Base-by-base conservation (phyloP, 495 filamentous ascomycete genomes). In the Entonaema liquescens region DNA sequence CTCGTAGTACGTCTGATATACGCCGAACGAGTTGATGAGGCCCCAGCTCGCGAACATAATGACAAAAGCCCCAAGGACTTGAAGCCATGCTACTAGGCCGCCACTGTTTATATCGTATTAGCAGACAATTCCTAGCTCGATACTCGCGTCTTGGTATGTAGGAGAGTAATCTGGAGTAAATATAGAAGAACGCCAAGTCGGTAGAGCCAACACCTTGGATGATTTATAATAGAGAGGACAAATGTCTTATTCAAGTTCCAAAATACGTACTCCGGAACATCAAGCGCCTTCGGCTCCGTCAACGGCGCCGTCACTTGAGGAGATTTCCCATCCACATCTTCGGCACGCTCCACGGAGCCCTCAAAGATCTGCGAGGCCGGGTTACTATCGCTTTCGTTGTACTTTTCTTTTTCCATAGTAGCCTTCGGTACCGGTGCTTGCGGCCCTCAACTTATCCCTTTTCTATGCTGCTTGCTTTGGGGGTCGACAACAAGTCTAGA, bases 1-100 rank as follows among this genome's bases (percentile, higher is more conserved):
- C 59, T 83, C 80, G 73, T 87, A 88, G 72, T 81, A 86, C 3
- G 83, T 82, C 63, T 87, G 85, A 68, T 79, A 88, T 12, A 83
- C 83, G 23, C 85, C 84, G 44, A 85, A 86, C 29, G 82, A 79
- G 77, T 84, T 85, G 70, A 85, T 74, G 11, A 85, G 65, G 0
- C 83, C 83, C 81, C 81, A 85, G 15, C 77, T 82, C 60, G 73
- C 71, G 36, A 80, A 73, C 33, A 83, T 76, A 56, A 85, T 63
- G n/a, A 78, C 74, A 21, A 76, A 78, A 8, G 77, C 71, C 25
- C 78, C 80, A 47, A 80, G 53, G 42, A 84, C 81, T 53, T 84
- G 81, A 11, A 84, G 71, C 83, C 83, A 85, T 4, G 83, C 83
- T 5, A 60, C 38, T 13, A 83, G 73, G 0, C 83, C 83, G 36